Percentiles rank a stretch among this genome's conserved stretches.
phyloP scores from a whole-genome alignment of 2,329 filamentous ascomycete species.

The Aaosphaeria arxii region DNA sequence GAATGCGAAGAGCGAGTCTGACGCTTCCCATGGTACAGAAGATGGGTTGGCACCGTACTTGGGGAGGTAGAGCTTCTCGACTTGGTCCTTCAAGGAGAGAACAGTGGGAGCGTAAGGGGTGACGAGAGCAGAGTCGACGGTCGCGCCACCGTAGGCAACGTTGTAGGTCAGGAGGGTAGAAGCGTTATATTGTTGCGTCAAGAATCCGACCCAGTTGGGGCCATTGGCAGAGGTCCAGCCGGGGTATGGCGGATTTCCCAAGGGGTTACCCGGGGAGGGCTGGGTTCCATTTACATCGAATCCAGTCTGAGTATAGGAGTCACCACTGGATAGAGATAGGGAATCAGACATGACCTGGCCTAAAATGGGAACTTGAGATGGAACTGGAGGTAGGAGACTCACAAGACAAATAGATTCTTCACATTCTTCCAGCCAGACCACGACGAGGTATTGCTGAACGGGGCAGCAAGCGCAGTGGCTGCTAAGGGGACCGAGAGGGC shows the following conservation, averaged over 20 bases:
- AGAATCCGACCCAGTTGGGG: conserved; percentile 56
- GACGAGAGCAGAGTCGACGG: conserved; percentile 42
- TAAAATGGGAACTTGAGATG: not conserved
- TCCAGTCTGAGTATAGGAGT: conserved; percentile 59
- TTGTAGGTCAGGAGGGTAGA: conserved; percentile 51
- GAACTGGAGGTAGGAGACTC: not conserved
- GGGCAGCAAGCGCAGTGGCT: not conserved
- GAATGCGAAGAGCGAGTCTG: conserved; percentile 48
- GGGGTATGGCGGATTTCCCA: conserved; percentile 60
- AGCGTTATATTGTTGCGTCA: conserved; percentile 35
- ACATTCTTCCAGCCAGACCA: conserved; percentile 34
- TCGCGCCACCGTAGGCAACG: conserved; percentile 48
- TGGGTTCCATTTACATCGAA: conserved; percentile 54
- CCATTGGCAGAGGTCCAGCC: conserved; percentile 40
- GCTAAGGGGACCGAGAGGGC: conserved; percentile 10
- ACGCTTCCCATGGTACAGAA: conserved; percentile 42
- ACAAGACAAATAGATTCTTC: conserved; percentile 35
- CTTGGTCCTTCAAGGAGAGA: conserved; percentile 52
- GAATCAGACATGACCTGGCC: not conserved
- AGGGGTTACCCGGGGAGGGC: conserved; percentile 53
- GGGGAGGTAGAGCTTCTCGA: conserved; percentile 43
- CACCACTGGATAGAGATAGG: conserved; percentile 42
- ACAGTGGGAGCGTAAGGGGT: conserved; percentile 50
- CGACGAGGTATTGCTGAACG: conserved; percentile 2
- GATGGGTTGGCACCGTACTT: conserved; percentile 34